Evolutionary conservation across 2,329 filamentous ascomycete genomes (phyloP), one percentile per base, ranked within the genome.

Genomic region (Fusarium multiceps): DNA sequence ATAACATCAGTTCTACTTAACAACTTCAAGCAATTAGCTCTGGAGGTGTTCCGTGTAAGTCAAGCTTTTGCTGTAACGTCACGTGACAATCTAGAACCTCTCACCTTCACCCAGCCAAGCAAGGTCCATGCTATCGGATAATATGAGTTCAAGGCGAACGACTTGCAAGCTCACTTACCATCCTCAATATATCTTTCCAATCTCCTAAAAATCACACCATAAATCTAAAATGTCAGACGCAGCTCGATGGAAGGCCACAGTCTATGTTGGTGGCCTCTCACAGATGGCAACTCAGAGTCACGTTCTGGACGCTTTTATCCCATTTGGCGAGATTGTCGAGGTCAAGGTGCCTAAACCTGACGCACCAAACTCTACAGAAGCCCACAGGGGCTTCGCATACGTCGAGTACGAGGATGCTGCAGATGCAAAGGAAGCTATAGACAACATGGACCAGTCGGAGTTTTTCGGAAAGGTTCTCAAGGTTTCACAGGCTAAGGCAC

Each of bases 391-490:
- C 1, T 99, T 98, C 80, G 96, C 94, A 62, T 98, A 99, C 78
- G 93, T 99, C 53, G 96, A 99, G 78, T 99, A 93, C 77, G 94
- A 98, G 75, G 88, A 93, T 60, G 86, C 89, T 14, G 88, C 91
- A 60, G 96, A 99, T 81, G 95, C 94, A 28, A 90, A 90, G 76
- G 95, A 98, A 81, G 96, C 96, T 53, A 97, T 99, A 79, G 94
- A 98, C 85, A 99, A 99, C 78, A 98, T 99, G 95, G 93, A 99
- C 78, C 94, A 97, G 79, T 92, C 94, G 65, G 95, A 98, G 82
- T 88, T 99, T 47, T 98, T 95, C 78, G 97, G 96, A 13, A 89
- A 93, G 63, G 91, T 96, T 16, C 91, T 99, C 79, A 97, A 94
- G 79, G 95, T 98, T 54, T 94, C 93, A 46, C 88, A 92, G 58